phyloP scores from a whole-genome alignment of 148 eudicot genomes.

The Rhododendron ovatum region DNA sequence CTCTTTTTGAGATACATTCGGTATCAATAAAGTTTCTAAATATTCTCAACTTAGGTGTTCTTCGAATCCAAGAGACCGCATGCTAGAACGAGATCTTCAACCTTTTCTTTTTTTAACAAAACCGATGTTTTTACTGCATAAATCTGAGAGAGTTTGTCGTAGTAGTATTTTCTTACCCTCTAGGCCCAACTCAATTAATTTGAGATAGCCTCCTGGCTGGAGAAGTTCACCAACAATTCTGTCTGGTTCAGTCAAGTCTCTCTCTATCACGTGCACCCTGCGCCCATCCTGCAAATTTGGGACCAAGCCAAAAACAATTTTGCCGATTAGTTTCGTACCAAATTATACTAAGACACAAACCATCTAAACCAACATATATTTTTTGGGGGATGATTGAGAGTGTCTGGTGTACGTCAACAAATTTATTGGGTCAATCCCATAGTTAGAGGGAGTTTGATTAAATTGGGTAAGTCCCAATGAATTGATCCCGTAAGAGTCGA shows the following conservation, averaged over 20 bases:
- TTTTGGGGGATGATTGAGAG: no score
- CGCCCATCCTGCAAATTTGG: slow-evolving; percentile 63
- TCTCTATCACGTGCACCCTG: slow-evolving; percentile 68
- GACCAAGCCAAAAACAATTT: neutral
- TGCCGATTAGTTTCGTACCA: neutral
- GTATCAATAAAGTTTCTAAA: no score
- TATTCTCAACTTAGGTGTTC: no score
- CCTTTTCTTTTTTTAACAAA: no score
- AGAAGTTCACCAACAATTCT: slow-evolving; percentile 77
- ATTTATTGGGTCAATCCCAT: no score
- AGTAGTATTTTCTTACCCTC: slow-evolving; percentile 40
- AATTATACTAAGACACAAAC: neutral
- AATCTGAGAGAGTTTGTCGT: neutral
- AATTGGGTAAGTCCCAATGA: no score
- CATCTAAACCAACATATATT: neutral
- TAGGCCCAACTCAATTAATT: slow-evolving; percentile 69
- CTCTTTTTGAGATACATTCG: no score
- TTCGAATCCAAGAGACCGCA: neutral
- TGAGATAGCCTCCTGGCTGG: slow-evolving; percentile 82
- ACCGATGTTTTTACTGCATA: neutral
- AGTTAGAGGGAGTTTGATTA: no score
- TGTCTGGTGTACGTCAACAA: no score
- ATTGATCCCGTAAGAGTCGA: no score
- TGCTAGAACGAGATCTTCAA: neutral
- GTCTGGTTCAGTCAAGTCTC: slow-evolving; percentile 64